Conservation (phyloP, 441 rosid species). For the Bocquillonia castaneifolia region DNA sequence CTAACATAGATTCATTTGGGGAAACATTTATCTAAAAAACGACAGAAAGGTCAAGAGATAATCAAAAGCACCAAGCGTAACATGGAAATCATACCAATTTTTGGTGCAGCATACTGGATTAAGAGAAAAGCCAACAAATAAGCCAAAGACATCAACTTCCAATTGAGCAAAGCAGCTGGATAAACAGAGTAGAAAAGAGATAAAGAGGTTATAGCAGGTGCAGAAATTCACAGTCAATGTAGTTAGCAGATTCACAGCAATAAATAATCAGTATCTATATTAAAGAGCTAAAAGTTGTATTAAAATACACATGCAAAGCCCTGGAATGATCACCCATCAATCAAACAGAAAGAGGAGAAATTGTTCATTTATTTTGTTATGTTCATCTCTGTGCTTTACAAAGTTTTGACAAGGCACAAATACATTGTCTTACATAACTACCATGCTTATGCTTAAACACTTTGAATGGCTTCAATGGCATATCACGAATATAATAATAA, state of each 20-base stretch:
- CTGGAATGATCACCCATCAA: not conserved
- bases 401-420: not conserved
- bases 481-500: not conserved
- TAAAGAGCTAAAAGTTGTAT: not conserved
- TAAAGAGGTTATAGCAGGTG: not conserved
- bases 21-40: not conserved
- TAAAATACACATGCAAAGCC: not conserved
- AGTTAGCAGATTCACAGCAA: not conserved
- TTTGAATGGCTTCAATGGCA: too few species aligned
- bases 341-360: not conserved
- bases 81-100: constrained; percentile 29
- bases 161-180: constrained; percentile 42
- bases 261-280: not conserved
- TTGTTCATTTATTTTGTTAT: not conserved
- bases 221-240: not conserved
- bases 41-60: not conserved
- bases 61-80: not conserved
- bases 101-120: constrained; percentile 43
- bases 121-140: constrained; percentile 41
- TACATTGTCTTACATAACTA: not conserved
- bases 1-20: not conserved
- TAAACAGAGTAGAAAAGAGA: not conserved
- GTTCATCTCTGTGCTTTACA: not conserved
- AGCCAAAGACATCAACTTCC: constrained; percentile 49
- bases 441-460: too few species aligned